Evolutionary conservation across 2,329 filamentous ascomycete genomes (phyloP).

Genomic region (Aureobasidium lini): DNA sequence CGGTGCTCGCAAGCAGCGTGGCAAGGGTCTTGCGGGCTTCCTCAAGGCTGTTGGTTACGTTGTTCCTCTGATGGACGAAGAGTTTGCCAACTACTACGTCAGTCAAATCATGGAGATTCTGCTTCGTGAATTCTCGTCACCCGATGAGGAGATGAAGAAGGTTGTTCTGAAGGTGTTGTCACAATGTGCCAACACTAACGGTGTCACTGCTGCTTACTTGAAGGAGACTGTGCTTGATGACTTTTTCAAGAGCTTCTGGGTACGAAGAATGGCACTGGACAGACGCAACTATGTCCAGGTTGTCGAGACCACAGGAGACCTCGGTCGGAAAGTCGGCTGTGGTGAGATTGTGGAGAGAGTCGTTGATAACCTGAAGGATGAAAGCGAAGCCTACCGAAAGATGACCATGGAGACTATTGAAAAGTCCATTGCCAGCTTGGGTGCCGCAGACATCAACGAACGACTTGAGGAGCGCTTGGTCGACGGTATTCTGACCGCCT

Average conservation of each 20-base stretch:
- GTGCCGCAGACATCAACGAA: conserved; percentile 88
- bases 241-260: conserved; percentile 99
- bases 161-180: conserved; percentile 96
- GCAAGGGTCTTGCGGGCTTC: conserved; percentile 91
- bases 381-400: conserved; percentile 95
- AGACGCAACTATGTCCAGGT: conserved; percentile 97
- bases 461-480: conserved; percentile 88
- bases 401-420: conserved; percentile 99
- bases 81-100: conserved; percentile 98
- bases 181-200: conserved; percentile 88
- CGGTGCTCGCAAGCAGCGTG: conserved; percentile 88
- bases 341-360: conserved; percentile 90
- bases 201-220: conserved; percentile 88
- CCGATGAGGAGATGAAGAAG: conserved; percentile 99
- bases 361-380: conserved; percentile 93
- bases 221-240: conserved; percentile 93
- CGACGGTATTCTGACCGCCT: conserved; percentile 89
- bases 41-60: conserved; percentile 97
- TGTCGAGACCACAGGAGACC: conserved; percentile 93
- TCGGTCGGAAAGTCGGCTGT: conserved; percentile 95
- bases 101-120: conserved; percentile 98
- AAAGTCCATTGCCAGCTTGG: conserved; percentile 87
- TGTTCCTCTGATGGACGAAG: conserved; percentile 98
- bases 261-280: conserved; percentile 90
- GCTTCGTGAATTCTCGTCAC: conserved; percentile 88